These are phyloP conservation scores for Fusarium mexicanum DNA, from an alignment of 2,329 filamentous ascomycete genomes.

Conservation along the genomic window DNA sequence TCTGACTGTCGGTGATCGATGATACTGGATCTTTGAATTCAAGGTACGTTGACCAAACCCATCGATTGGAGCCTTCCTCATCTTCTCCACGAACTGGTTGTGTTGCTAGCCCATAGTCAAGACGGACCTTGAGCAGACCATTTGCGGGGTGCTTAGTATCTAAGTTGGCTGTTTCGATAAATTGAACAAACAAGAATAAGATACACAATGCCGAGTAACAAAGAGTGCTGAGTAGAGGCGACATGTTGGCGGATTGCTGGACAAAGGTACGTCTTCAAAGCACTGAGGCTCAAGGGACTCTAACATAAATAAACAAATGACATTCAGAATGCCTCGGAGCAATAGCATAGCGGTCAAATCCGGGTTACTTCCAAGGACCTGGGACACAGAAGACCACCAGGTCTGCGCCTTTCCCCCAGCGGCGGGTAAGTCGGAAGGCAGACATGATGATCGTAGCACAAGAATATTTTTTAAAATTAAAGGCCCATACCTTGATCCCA, in stretches of 20 bases:
- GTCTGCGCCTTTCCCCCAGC: neutral
- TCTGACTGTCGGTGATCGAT: neutral
- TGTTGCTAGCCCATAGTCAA: neutral
- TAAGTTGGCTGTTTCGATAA: neutral
- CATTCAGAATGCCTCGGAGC: neutral
- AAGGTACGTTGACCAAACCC: neutral
- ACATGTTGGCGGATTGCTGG: neutral
- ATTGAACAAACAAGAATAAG: neutral
- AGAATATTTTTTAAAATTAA: fast-evolving
- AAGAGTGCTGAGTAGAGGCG: neutral
- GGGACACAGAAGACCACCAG: neutral
- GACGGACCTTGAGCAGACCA: neutral
- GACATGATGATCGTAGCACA: neutral
- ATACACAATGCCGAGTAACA: neutral
- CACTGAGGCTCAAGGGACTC: neutral
- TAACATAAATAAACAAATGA: neutral
- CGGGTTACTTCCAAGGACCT: neutral
- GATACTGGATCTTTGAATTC: neutral
- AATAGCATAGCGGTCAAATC: neutral
- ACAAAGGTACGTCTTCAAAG: neutral
- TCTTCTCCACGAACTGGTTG: neutral
- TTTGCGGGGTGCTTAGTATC: neutral
- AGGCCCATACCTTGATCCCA: neutral
- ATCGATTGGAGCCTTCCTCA: neutral
- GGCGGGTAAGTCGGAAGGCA: neutral